Evolutionary conservation across 2,329 filamentous ascomycete species (phyloP), one percentile per base, ranked within the genome.

Genomic region (Beauveria varroae): DNA sequence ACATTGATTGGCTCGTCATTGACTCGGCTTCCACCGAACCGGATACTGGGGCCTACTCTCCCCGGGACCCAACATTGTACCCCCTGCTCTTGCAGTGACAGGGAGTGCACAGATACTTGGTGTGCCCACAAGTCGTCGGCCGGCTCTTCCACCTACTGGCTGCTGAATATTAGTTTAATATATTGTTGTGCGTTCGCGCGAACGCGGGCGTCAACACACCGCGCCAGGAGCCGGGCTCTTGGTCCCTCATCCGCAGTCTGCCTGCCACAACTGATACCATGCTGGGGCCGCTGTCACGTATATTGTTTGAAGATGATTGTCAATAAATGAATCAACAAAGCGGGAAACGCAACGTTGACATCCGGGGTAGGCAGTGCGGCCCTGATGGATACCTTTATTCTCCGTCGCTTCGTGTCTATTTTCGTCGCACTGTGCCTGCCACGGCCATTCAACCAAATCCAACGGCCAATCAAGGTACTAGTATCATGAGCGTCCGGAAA

Each of bases 251-350:
- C 26, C n/a, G 41, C 44, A n/a, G 43, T 50, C 44, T 28, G 28
- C n/a, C 30, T 51, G 46, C 18, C 57, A 44, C 57, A 51, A 7
- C 22, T 34, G 22, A 44, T 30, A 44, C 6, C 55, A 57, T 47
- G 30, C 28, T 22, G 46, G 34, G 46, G 34, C 24, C 16, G 46
- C 24, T 52, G 57, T 52, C 57, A 52, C 47, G 24, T 24, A 59
- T 52, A 44, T 44, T 59, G 57, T 59, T 59, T 59, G 57, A 52
- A 52, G 37, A 59, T 52, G 24, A 59, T 59, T 59, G 57, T 47
- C 47, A 51, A 52, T 59, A 51, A 52, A 59, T 59, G 52, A 59
- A 52, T 24, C 24, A 34, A 22, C n/a, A 44, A 22, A 34, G 37
- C 37, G 20, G 24, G 30, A 57, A 26, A 40, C 37, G 44, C 57